These are phyloP conservation scores for Rachicladosporium sp. DNA, from an alignment of 2,329 filamentous ascomycete species.

Conservation along the genomic window DNA sequence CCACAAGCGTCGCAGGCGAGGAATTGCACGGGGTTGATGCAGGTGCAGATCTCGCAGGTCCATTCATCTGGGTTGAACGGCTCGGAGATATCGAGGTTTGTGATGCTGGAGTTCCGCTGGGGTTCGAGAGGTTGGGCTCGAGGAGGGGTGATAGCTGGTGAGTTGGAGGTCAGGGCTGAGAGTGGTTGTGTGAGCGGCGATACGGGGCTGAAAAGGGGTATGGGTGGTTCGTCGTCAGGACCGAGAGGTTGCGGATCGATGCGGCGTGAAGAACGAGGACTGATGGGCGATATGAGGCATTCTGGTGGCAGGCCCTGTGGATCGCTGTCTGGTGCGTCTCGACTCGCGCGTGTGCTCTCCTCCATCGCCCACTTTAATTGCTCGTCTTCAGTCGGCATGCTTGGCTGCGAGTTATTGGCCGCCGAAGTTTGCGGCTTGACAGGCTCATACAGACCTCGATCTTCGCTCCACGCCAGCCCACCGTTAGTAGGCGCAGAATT, in stretches of 20 bases:
- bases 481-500: slow-evolving; percentile 43
- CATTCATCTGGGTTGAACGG: slow-evolving; percentile 32
- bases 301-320: neutral
- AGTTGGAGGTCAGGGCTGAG: neutral
- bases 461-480: slow-evolving; percentile 25
- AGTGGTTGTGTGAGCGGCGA: slow-evolving; percentile 7
- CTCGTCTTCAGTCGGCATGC: slow-evolving; percentile 21
- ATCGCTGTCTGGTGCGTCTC: neutral
- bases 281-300: slow-evolving; percentile 4
- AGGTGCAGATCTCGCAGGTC: slow-evolving; percentile 50
- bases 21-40: slow-evolving; percentile 47
- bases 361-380: slow-evolving; percentile 26
- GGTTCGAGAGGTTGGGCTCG: slow-evolving; percentile 9
- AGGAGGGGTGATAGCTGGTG: neutral
- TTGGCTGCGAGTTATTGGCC: slow-evolving; percentile 3
- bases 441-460: slow-evolving; percentile 23
- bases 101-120: slow-evolving; percentile 12
- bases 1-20: slow-evolving; percentile 50
- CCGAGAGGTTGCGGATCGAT: too few relatives aligned
- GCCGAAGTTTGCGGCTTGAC: too few relatives aligned
- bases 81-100: slow-evolving; percentile 23
- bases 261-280: neutral
- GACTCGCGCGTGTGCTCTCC: slow-evolving; percentile 14
- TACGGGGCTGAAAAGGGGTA: slow-evolving; percentile 1
- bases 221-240: too few relatives aligned